Conservation (phyloP, 1,139 yeast species). For the Kodamaea sp. region DNA sequence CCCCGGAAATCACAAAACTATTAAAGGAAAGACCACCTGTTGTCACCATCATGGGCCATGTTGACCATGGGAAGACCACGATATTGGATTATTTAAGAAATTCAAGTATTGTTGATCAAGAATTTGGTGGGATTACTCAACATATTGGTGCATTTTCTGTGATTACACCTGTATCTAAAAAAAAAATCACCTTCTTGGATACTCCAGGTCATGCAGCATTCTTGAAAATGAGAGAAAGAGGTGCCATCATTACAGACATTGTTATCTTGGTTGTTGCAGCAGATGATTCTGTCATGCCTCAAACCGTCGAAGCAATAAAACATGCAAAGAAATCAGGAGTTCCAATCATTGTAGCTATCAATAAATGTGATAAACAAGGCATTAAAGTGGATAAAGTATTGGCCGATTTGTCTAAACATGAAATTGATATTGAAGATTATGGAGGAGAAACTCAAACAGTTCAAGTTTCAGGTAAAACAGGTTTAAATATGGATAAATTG, state of each 20-base stretch:
- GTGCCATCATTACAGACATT: slow-evolving; percentile 91
- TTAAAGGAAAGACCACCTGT: slow-evolving; percentile 82
- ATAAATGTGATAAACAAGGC: slow-evolving; percentile 84
- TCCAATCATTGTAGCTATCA: slow-evolving; percentile 86
- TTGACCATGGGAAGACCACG: slow-evolving; percentile 97
- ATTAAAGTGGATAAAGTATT: slow-evolving; percentile 70
- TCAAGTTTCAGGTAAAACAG: slow-evolving; percentile 81
- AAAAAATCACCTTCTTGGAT: slow-evolving; percentile 81
- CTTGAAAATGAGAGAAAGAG: slow-evolving; percentile 92
- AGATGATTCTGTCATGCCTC: slow-evolving; percentile 98
- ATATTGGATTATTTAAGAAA: slow-evolving; percentile 82
- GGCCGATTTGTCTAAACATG: slow-evolving; percentile 72
- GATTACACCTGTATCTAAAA: slow-evolving; percentile 66
- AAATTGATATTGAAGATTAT: slow-evolving; percentile 81
- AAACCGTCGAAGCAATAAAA: slow-evolving; percentile 90
- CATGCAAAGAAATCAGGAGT: slow-evolving; percentile 85
- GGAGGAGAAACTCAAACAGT: slow-evolving; percentile 96
- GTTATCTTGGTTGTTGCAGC: slow-evolving; percentile 95
- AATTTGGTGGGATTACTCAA: slow-evolving; percentile 96
- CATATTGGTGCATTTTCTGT: slow-evolving; percentile 97
- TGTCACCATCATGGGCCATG: slow-evolving; percentile 98
- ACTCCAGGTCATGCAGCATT: slow-evolving; percentile 99
- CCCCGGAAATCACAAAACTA: slow-evolving; percentile 32
- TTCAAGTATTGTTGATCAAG: slow-evolving; percentile 76
- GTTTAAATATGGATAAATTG: slow-evolving; percentile 76